Base-by-base conservation (phyloP, 139 green algal species). In the Chlorella sorokiniana region DNA sequence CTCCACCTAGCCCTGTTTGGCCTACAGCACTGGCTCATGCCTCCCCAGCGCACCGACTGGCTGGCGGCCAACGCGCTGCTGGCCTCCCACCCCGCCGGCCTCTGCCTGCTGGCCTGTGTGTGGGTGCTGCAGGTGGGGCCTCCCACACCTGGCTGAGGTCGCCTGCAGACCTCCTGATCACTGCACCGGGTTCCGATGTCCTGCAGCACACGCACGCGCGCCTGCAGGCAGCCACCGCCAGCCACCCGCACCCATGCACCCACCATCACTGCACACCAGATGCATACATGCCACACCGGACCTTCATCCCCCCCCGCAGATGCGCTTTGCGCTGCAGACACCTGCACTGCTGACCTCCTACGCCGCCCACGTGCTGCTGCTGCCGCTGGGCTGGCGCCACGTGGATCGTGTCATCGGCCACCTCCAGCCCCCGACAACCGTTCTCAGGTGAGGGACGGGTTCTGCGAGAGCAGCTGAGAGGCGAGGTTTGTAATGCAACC, bases 101-200 rank as follows among this genome's bases (percentile, higher is more conserved):
- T 79, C 11, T 79, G 73, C 52, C 51, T 79, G 37, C 73, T 79
- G 37, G 40, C 52, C 5, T 52, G 37, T 0, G 52, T 79, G 20
- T 51, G 69, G 27, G n/a, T 38, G 37, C 52, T 79, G 73, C 73
- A 79, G 73, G 73, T 79, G 51, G 56, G 56, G 48, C 48, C 48
- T 56, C 16, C 48, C 16, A 11, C 48, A 11, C 16, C 14, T 65
- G 20, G 59, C 59, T n/a, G n/a, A n/a, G n/a, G n/a, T n/a, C n/a
- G n/a, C n/a, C n/a, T n/a, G 56, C 22, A 10, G 56, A 16, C 16
- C 56, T n/a, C 18, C 56, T 65, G 56, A 10, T 65, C 56, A n/a
- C n/a, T n/a, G n/a, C n/a, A n/a, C n/a, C n/a, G n/a, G n/a, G n/a
- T n/a, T n/a, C n/a, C n/a, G n/a, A n/a, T n/a, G n/a, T n/a, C n/a